A percentile compares a stretch with the other conserved stretches of the same genome.
Evolutionary conservation across 2,329 filamentous ascomycete genomes (phyloP).

Genomic region (Fusarium clavum): DNA sequence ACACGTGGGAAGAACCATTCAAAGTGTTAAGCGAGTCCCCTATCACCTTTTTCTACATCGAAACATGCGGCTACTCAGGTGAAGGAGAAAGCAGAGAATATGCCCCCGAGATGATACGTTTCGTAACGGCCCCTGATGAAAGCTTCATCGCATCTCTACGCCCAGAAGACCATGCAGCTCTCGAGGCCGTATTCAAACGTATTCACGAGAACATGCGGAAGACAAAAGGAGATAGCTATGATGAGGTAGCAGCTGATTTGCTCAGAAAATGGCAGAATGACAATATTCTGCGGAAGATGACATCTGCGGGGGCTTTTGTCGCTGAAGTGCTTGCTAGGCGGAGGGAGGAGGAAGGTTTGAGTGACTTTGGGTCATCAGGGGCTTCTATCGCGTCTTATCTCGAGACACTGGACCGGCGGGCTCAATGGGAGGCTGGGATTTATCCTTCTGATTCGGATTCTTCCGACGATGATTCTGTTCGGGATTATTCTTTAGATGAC

Average conservation of each 20-base stretch:
- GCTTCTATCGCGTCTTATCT: background rate
- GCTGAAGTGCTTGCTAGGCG: background rate
- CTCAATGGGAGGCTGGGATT: background rate
- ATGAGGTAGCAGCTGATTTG: background rate
- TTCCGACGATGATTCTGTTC: background rate
- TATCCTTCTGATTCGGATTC: background rate
- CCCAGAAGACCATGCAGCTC: background rate
- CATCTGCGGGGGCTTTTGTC: background rate
- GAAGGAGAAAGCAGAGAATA: background rate
- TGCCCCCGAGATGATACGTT: accelerated
- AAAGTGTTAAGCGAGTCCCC: background rate
- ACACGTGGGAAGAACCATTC: background rate
- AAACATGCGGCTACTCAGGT: background rate
- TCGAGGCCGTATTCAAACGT: background rate
- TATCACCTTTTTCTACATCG: background rate
- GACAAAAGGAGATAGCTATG: background rate
- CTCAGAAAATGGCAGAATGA: background rate
- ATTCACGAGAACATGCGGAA: background rate
- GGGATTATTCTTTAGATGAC: background rate
- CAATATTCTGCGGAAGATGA: background rate
- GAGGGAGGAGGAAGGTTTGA: background rate
- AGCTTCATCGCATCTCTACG: background rate
- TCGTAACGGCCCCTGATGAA: background rate
- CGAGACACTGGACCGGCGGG: background rate
- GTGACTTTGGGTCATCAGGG: background rate